A percentile compares a stretch with the other conserved stretches of the same genome.
Evolutionary conservation across 768 basidiomycete species (phyloP).

Genomic region (Termitomyces sp.): DNA sequence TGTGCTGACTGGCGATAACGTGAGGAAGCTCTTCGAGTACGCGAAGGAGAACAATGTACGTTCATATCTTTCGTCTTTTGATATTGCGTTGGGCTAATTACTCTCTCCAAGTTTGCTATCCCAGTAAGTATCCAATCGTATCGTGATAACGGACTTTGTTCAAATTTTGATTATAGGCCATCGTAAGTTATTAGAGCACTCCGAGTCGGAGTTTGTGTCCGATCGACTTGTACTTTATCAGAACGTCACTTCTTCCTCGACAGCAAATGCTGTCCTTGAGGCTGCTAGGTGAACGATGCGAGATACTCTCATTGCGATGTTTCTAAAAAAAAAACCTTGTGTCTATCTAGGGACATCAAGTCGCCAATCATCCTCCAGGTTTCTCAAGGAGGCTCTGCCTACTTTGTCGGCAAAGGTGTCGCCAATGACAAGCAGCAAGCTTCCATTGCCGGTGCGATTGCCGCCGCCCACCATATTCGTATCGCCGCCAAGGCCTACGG

Average conservation of each 20-base stretch:
- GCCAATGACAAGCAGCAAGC: conserved; percentile 95
- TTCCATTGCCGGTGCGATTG: conserved; percentile 87
- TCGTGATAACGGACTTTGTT: conserved; percentile 1
- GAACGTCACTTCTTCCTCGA: conserved; percentile 97
- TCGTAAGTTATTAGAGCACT: conserved; percentile 51
- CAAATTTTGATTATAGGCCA: conserved; percentile 45
- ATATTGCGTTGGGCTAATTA: not conserved
- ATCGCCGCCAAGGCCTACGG: conserved; percentile 87
- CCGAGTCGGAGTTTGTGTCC: conserved; percentile 4
- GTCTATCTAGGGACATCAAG: conserved; percentile 79
- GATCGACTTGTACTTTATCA: conserved; percentile 25
- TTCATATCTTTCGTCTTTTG: conserved; percentile 1
- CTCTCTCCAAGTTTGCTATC: conserved; percentile 64
- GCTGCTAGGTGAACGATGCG: conserved; percentile 69
- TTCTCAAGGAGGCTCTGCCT: conserved; percentile 95
- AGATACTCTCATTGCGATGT: not conserved
- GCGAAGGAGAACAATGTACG: conserved; percentile 83
- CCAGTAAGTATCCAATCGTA: conserved; percentile 52
- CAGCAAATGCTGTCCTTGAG: conserved; percentile 91
- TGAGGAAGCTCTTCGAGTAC: conserved; percentile 93
- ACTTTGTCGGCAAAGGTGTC: conserved; percentile 95
- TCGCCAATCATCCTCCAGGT: conserved; percentile 97
- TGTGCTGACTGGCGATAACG: conserved; percentile 93
- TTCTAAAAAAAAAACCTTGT: conserved; percentile 14
- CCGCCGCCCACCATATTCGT: conserved; percentile 90